Base-by-base conservation (phyloP, 257 asterid species). In the Jaltomata sinuosa region DNA sequence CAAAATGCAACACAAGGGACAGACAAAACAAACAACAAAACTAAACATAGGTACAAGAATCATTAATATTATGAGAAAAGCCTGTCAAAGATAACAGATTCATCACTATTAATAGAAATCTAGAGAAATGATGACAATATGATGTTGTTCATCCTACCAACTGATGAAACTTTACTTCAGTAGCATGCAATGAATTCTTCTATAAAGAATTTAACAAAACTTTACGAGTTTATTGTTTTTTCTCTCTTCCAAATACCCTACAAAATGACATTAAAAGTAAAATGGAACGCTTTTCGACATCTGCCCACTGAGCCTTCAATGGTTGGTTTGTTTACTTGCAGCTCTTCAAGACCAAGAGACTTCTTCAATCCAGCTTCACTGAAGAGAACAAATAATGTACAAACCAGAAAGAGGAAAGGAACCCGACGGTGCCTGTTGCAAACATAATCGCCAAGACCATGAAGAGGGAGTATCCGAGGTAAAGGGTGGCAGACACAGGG, bases 351-450 rank as follows among this genome's bases (percentile, higher is more conserved):
- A 64, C 61, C 61, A 54, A 42, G 62, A 14, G 9, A 47, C 71
- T 61, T 81, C 76, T 64, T 90, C 90, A 94, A 82, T 94, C 98
- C 42, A 95, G 88, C 90, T 95, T 95, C 89, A 95, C 98, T 0
- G 97, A 93, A 11, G 97, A 93, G 89, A 95, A 95, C 90, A 95
- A 88, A 90, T 92, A 95, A 84, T 95, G 97, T 88, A 95, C 97
- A 78, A 95, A 95, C 96, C 97, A 95, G 88, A 95, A 95, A 11
- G 97, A 95, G 6, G 96, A 89, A 67, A 95, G 93, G 92, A 95
- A 93, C 61, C 98, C 98, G 61, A 95, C 95, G 0, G 98, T 93
- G 22, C 98, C 98, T 0, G 98, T 95, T 25, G 98, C 98, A 27
- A 95, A 94, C 98, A 95, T 95, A 65, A 95, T 88, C 1, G 97